Evolutionary conservation across 169 alveolate species (phyloP).

Genomic region (Plasmodium chabaudi): DNA sequence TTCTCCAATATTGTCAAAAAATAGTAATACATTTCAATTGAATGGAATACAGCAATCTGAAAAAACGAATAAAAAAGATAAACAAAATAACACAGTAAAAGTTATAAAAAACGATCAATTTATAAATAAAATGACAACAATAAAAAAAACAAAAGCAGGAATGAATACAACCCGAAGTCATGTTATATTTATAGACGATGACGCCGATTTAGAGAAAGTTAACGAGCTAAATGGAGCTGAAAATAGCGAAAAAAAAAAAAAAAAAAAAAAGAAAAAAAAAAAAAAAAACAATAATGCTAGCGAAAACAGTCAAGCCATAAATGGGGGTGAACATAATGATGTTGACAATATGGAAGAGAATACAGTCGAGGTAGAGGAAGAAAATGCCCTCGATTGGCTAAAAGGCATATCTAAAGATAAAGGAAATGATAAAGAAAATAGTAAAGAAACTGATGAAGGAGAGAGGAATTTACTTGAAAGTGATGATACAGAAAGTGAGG

Average conservation of each 20-base stretch:
- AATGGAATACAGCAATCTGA: neutral
- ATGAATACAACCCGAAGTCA: slow-evolving; percentile 66
- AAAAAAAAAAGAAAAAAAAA: neutral
- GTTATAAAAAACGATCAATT: slow-evolving; percentile 19
- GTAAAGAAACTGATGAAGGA: neutral
- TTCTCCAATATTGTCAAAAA: slow-evolving; percentile 79
- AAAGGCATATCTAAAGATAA: slow-evolving; percentile 52
- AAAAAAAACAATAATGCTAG: neutral
- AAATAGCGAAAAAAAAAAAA: neutral
- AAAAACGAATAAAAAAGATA: neutral
- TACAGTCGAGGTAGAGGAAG: slow-evolving; percentile 18
- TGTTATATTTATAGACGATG: slow-evolving; percentile 43
- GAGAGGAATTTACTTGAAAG: neutral
- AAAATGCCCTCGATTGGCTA: slow-evolving; percentile 62
- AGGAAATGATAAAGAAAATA: slow-evolving; percentile 9
- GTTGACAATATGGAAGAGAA: neutral
- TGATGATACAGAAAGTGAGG: neutral
- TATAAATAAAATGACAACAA: slow-evolving; percentile 45
- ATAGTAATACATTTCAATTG: neutral
- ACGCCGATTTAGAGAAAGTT: neutral
- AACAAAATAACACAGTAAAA: slow-evolving; percentile 19
- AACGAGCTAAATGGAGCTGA: neutral
- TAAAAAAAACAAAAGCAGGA: slow-evolving; percentile 74
- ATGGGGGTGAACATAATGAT: slow-evolving; percentile 1
- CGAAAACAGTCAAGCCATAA: neutral